These are phyloP conservation scores for Xylaria sp. DNA, from an alignment of 2,329 filamentous ascomycete genomes.

Conservation along the genomic window DNA sequence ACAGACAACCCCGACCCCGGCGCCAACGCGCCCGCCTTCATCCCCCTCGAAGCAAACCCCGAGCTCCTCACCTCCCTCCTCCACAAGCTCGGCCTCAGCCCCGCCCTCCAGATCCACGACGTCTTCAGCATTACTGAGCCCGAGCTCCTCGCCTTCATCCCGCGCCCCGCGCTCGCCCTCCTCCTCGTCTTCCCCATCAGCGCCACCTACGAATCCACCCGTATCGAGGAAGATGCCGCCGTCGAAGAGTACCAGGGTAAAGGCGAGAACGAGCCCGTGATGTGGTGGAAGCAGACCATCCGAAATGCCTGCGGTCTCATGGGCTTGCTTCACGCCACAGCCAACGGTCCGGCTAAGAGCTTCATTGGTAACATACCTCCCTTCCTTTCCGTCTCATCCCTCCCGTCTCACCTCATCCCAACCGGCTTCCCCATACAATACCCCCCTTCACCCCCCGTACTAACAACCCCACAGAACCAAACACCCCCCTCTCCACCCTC, in stretches of 20 bases:
- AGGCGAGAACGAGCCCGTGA: slow-evolving; percentile 66
- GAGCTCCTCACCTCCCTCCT: slow-evolving; percentile 81
- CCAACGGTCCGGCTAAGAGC: slow-evolving; percentile 65
- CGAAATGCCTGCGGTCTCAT: slow-evolving; percentile 90
- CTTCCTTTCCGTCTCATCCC: slow-evolving; percentile 30
- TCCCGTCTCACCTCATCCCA: neutral
- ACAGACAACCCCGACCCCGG: slow-evolving; percentile 36
- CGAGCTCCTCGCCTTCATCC: slow-evolving; percentile 77
- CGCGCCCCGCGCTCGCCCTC: slow-evolving; percentile 80
- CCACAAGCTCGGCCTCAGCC: slow-evolving; percentile 76
- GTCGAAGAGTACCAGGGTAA: slow-evolving; percentile 59
- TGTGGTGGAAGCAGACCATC: slow-evolving; percentile 96
- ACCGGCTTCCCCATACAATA: no score
- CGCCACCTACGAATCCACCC: slow-evolving; percentile 70
- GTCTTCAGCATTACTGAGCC: slow-evolving; percentile 87
- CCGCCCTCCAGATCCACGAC: slow-evolving; percentile 75
- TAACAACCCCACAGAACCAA: slow-evolving; percentile 34
- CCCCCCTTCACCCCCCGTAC: neutral
- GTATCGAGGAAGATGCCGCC: slow-evolving; percentile 65
- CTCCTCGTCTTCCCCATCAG: slow-evolving; percentile 89
- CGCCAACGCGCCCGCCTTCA: slow-evolving; percentile 41
- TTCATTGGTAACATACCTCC: slow-evolving; percentile 47
- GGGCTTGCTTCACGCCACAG: slow-evolving; percentile 74
- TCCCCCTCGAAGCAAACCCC: slow-evolving; percentile 69
- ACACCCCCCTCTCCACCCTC: slow-evolving; percentile 58